Conservation (phyloP, 495 filamentous ascomycete species). For the Penicillium ucsense region DNA sequence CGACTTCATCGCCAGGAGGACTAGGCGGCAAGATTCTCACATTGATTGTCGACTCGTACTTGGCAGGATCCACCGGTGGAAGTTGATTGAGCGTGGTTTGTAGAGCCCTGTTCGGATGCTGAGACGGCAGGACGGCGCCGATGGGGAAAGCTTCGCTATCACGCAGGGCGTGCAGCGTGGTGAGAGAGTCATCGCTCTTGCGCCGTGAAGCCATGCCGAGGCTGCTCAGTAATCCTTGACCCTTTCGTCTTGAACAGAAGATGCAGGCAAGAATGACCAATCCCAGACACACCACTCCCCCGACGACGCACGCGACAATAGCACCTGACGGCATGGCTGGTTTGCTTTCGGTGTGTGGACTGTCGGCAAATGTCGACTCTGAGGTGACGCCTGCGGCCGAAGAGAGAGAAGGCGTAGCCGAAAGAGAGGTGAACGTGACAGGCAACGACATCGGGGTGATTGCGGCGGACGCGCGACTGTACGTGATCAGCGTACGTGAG, state of each 20-base stretch:
- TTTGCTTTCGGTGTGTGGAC: background rate
- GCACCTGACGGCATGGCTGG: constrained; percentile 2
- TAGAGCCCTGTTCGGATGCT: background rate
- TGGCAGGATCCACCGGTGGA: too few relatives aligned
- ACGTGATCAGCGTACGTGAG: background rate
- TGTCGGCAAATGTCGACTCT: background rate
- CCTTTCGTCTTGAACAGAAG: constrained; percentile 14
- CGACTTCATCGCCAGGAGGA: too few relatives aligned
- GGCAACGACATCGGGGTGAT: background rate
- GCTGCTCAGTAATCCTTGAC: constrained; percentile 7
- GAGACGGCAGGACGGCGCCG: background rate
- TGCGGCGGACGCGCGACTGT: background rate
- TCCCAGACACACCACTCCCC: constrained; percentile 15
- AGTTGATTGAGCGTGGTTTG: background rate
- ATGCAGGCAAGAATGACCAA: constrained; percentile 13
- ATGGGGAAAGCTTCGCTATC: background rate
- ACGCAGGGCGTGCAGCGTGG: constrained; percentile 1
- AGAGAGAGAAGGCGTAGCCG: background rate
- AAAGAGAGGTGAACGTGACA: background rate
- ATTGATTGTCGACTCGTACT: too few relatives aligned
- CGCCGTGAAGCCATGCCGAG: constrained; percentile 11
- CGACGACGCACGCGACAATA: constrained; percentile 21
- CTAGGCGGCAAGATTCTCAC: too few relatives aligned
- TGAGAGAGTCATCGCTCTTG: constrained; percentile 6
- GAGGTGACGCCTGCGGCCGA: background rate